Evolutionary conservation across 441 rosid genomes (phyloP).

Genomic region (Erodium texanum): DNA sequence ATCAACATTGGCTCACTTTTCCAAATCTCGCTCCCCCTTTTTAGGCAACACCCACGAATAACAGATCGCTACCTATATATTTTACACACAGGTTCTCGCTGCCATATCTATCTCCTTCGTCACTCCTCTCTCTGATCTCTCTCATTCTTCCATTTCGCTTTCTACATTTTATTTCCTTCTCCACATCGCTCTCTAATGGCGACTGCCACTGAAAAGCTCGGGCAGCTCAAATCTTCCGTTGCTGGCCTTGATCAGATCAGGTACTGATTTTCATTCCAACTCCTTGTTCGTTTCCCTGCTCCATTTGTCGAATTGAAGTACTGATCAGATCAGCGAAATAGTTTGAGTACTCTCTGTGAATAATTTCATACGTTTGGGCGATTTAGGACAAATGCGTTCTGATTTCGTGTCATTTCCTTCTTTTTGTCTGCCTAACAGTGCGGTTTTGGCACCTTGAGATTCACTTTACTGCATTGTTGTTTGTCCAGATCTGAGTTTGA

Average conservation of each 20-base stretch:
- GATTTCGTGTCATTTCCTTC: not conserved
- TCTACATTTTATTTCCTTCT: too few relatives aligned
- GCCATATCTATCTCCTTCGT: too few relatives aligned
- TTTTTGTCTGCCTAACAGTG: not conserved
- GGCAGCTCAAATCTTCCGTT: constrained; percentile 18
- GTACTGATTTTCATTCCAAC: constrained; percentile 17
- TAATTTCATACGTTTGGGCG: not conserved
- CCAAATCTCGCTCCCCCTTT: too few relatives aligned
- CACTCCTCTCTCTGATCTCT: too few relatives aligned
- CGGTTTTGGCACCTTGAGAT: not conserved
- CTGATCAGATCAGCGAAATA: not conserved
- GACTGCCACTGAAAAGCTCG: too few relatives aligned
- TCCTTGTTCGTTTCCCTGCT: not conserved
- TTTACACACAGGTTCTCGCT: too few relatives aligned
- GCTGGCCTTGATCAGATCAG: constrained; percentile 68
- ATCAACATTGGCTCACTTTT: too few relatives aligned
- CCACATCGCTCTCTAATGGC: too few relatives aligned
- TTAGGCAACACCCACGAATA: too few relatives aligned
- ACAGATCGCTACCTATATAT: too few relatives aligned
- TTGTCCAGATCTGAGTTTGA: constrained; percentile 10
- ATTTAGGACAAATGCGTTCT: not conserved
- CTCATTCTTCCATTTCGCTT: too few relatives aligned
- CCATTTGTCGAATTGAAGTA: not conserved
- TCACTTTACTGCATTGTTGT: not conserved
- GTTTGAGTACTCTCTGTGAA: not conserved